Evolutionary conservation across 2,329 filamentous ascomycete genomes (phyloP).

Genomic region (Hypoxylon rubiginosum): DNA sequence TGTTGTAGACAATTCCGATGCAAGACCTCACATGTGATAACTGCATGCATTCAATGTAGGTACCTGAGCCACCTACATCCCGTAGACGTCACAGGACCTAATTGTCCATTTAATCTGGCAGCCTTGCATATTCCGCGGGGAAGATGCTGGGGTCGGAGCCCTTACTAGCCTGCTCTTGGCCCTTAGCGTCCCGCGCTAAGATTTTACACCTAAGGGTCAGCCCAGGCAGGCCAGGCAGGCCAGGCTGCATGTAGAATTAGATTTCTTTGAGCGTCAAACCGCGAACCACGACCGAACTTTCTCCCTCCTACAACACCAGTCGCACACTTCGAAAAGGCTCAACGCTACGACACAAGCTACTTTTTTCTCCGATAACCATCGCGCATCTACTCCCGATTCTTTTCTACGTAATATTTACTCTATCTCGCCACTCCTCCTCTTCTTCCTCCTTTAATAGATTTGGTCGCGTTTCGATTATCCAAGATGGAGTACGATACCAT

Average conservation of each 20-base stretch:
- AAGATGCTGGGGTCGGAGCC: neutral
- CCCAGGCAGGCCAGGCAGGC: no score
- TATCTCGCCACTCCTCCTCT: neutral
- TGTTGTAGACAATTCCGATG: neutral
- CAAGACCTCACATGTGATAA: neutral
- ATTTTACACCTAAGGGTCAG: no score
- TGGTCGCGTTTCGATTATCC: neutral
- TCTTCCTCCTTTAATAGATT: neutral
- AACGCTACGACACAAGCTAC: neutral
- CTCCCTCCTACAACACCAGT: slow-evolving; percentile 15
- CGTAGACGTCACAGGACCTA: neutral
- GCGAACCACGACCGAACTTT: slow-evolving; percentile 9
- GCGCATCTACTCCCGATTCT: neutral
- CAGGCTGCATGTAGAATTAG: slow-evolving; percentile 4
- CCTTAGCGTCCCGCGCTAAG: no score
- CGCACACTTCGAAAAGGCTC: neutral
- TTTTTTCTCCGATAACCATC: neutral
- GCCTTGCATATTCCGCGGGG: slow-evolving; percentile 4
- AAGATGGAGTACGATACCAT: slow-evolving; percentile 73
- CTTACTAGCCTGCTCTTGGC: neutral
- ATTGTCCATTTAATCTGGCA: neutral
- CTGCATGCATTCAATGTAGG: neutral
- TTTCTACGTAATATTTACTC: neutral
- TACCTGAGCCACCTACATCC: slow-evolving; percentile 1
- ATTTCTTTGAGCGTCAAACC: slow-evolving; percentile 33